A percentile compares a stretch with the other conserved stretches of the same genome.
phyloP scores from a whole-genome alignment of 805 yeast species.

The Saturnispora besseyi region DNA sequence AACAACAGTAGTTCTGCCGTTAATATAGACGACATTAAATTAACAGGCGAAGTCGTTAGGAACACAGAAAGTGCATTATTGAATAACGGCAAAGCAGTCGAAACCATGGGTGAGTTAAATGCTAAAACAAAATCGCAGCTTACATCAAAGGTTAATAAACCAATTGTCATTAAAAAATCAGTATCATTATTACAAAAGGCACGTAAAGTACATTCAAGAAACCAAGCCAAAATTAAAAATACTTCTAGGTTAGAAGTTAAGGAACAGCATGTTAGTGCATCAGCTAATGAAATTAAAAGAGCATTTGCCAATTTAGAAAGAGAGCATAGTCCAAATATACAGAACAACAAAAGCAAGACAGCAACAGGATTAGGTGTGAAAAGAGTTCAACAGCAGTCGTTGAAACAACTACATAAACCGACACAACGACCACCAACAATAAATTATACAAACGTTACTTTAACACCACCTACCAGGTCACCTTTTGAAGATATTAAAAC shows the following conservation, averaged over 20 bases:
- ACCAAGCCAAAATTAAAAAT: slow-evolving; percentile 5
- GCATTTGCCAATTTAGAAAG: slow-evolving; percentile 3
- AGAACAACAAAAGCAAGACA: neutral
- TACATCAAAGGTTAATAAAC: neutral
- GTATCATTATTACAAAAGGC: slow-evolving; percentile 5
- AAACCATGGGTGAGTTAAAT: neutral
- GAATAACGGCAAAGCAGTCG: neutral
- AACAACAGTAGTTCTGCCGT: neutral
- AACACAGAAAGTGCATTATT: neutral
- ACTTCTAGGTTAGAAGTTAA: neutral
- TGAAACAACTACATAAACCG: neutral
- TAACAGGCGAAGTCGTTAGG: neutral
- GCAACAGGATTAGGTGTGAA: neutral
- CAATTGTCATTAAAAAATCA: neutral
- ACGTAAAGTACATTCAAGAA: slow-evolving; percentile 3
- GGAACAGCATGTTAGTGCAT: neutral
- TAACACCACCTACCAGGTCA: neutral
- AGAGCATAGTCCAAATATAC: neutral
- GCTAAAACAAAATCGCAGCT: neutral
- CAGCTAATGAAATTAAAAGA: slow-evolving; percentile 1
- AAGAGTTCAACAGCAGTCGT: no score
- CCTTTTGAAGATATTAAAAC: neutral
- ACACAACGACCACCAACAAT: neutral
- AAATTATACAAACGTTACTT: neutral
- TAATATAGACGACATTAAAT: neutral